Evolutionary conservation across 257 asterid species (phyloP).

Genomic region (Nicotiana otophora): DNA sequence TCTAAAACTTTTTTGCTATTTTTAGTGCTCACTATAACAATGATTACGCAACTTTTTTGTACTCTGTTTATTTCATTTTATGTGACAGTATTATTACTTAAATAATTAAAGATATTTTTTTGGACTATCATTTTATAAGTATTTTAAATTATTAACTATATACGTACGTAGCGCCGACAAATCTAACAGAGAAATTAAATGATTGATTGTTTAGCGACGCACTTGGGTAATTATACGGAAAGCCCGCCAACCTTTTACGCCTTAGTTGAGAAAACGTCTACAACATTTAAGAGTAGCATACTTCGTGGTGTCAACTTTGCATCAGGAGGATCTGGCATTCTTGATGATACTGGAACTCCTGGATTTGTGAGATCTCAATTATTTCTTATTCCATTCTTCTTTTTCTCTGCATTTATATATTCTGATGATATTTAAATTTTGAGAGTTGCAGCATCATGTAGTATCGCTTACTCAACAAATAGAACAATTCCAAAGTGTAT

Average conservation of each 20-base stretch:
- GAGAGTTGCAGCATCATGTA: constrained; percentile 10
- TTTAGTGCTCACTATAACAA: not conserved
- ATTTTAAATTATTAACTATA: no score
- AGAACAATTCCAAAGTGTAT: constrained; percentile 33
- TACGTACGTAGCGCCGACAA: no score
- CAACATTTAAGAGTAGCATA: constrained; percentile 19
- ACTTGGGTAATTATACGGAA: constrained; percentile 22
- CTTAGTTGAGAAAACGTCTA: constrained; percentile 19
- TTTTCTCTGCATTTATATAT: not conserved
- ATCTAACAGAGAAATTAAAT: not conserved
- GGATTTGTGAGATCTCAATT: constrained; percentile 12
- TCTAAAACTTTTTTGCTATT: not conserved
- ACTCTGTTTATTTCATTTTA: no score
- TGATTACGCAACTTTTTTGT: no score
- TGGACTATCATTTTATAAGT: no score
- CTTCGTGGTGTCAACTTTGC: constrained; percentile 50
- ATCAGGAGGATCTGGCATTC: constrained; percentile 56
- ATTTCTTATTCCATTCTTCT: not conserved
- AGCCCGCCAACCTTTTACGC: constrained; percentile 47
- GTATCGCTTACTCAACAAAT: constrained; percentile 37
- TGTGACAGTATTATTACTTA: no score
- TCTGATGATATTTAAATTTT: not conserved
- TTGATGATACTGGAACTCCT: constrained; percentile 24
- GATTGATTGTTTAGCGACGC: constrained; percentile 22
- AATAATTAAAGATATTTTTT: no score